A percentile compares a stretch with the other conserved stretches of the same genome.
These are phyloP conservation scores for Kuraishia ogatae DNA, from an alignment of 805 yeast species.

Conservation along the genomic window DNA sequence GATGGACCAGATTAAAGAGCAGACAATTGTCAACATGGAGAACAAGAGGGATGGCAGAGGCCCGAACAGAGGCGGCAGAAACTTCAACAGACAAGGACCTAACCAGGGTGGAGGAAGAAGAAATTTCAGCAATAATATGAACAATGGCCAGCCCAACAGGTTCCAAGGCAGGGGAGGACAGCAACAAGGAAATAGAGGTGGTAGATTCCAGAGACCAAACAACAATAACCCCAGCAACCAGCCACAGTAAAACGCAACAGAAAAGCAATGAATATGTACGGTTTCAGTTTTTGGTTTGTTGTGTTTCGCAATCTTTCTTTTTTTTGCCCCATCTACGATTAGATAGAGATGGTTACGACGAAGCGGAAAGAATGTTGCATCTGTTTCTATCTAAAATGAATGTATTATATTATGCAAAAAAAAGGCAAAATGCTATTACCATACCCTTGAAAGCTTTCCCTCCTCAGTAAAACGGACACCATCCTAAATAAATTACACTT, in stretches of 20 bases:
- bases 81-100: slow-evolving; percentile 20
- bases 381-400: background rate
- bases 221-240: slow-evolving; percentile 1
- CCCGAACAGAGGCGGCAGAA: slow-evolving; percentile 14
- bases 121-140: slow-evolving; percentile 20
- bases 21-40: slow-evolving; percentile 38
- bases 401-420: background rate
- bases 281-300: background rate
- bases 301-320: too few relatives aligned
- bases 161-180: slow-evolving; percentile 15
- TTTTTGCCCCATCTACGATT: background rate
- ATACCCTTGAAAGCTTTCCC: background rate
- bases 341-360: background rate
- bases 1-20: slow-evolving; percentile 69
- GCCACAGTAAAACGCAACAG: background rate
- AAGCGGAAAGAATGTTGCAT: background rate
- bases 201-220: background rate
- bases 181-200: background rate
- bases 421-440: background rate
- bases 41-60: slow-evolving; percentile 21
- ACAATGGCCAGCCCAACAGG: slow-evolving; percentile 17
- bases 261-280: background rate
- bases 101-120: slow-evolving; percentile 13
- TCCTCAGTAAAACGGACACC: slow-evolving; percentile 57
- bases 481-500: slow-evolving; percentile 71